Conservation (phyloP, 768 basidiomycete genomes). For the Leucocoprinus birnbaumii region DNA sequence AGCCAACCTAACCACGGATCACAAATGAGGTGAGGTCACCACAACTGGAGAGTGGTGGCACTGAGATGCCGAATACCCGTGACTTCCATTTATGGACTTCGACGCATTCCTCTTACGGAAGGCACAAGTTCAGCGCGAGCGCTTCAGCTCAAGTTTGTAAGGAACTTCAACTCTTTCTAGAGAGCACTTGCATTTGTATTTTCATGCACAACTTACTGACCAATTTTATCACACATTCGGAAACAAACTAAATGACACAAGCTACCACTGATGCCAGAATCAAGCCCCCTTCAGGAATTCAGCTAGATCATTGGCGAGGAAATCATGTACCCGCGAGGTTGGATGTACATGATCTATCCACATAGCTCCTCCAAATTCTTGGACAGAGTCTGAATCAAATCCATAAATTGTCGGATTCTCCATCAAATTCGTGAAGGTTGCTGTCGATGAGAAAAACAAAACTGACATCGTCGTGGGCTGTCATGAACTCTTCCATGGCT, state of each 20-base stretch:
- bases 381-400: conserved; percentile 30
- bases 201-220: too few species aligned
- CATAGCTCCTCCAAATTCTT: conserved; percentile 31
- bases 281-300: neutral
- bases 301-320: conserved; percentile 24
- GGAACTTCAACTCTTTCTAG: too few species aligned
- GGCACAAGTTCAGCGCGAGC: too few species aligned
- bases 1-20: neutral
- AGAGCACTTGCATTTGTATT: too few species aligned
- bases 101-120: too few species aligned
- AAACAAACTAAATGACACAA: too few species aligned
- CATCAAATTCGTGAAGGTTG: conserved; percentile 42
- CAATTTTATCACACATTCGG: too few species aligned
- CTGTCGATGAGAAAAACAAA: conserved; percentile 48
- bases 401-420: conserved; percentile 41
- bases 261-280: too few species aligned
- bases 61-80: neutral
- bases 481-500: conserved; percentile 31
- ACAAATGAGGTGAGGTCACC: conserved; percentile 12
- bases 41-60: neutral
- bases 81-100: conserved; percentile 14
- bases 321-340: conserved; percentile 46
- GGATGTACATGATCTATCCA: conserved; percentile 58
- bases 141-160: too few species aligned
- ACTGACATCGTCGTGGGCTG: conserved; percentile 32